Base-by-base conservation (phyloP, 495 filamentous ascomycete species). In the Trichocladium uniseriatum region DNA sequence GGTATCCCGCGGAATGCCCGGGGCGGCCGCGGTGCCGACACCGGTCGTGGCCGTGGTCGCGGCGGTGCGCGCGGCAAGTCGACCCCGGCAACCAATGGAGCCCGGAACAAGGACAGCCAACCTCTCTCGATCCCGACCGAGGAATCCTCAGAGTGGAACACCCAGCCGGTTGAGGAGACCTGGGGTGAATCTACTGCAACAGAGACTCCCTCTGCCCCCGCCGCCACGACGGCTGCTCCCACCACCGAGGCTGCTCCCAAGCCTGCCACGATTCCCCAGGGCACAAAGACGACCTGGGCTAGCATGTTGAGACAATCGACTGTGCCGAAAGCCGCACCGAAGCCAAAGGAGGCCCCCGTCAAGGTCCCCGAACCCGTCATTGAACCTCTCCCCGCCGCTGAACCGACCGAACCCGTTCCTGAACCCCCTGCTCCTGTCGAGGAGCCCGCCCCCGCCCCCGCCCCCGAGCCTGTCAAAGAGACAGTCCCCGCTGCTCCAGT, bases 21-120 rank as follows among this genome's bases (percentile, higher is more conserved):
- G 61, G 81, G 79, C 46, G 78, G 78, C 50, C 83, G 87, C 62
- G 81, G 78, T 53, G 69, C 77, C 54, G 88, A 90, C 34, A 65
- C 71, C 57, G 74, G 77, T 54, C 77, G 82, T 65, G 79, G 81
- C 48, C 83, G 86, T 56, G 83, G 85, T 55, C 82, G 89, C 66
- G 84, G 86, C 57, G 79, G 79, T 60, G 65, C 53, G 45, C 70
- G 72, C 43, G 69, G 69, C 51, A 68, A 58, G 43, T 73, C 78
- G 45, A 62, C 78, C 53, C 69, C 69, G 32, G 69, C 74, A 24
- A 65, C 79, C 10, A 77, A 77, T 51, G 75, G 75, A 37, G 57
- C 70, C 21, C 69, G 68, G 27, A 24, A 43, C 35, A 75, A 76
- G 61, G 74, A 79, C n/a, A 65, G 55, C 39, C 52, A 64, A 31